phyloP scores from a whole-genome alignment of 2,329 filamentous ascomycete genomes.

The Emericellopsis atlantica region DNA sequence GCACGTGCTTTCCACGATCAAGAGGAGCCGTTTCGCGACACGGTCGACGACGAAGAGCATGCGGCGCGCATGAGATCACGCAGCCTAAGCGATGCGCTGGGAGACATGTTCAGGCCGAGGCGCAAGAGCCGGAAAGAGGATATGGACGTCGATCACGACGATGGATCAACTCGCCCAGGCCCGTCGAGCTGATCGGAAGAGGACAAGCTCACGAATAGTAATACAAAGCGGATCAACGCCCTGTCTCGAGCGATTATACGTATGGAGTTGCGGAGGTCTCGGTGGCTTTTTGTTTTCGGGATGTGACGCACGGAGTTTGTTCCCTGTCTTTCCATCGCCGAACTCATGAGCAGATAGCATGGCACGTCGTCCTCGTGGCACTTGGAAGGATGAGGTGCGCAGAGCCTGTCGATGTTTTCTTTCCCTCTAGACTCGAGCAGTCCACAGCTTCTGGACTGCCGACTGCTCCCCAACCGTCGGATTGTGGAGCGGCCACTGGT shows the following conservation, averaged over 20 bases:
- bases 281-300: too few relatives aligned
- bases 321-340: not conserved
- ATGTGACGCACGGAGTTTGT: not conserved
- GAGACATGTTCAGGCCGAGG: slow-evolving; percentile 23
- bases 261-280: too few relatives aligned
- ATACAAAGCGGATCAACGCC: too few relatives aligned
- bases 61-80: slow-evolving; percentile 17
- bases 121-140: slow-evolving; percentile 16
- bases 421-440: too few relatives aligned
- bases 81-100: slow-evolving; percentile 28
- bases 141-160: not conserved
- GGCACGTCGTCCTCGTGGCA: not conserved
- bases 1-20: slow-evolving; percentile 2
- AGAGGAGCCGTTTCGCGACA: not conserved
- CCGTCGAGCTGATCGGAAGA: not conserved
- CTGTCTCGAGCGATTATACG: too few relatives aligned
- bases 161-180: not conserved
- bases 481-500: too few relatives aligned
- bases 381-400: not conserved
- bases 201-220: too few relatives aligned
- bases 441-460: too few relatives aligned
- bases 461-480: too few relatives aligned
- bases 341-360: not conserved
- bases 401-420: too few relatives aligned
- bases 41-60: slow-evolving; percentile 4